Evolutionary conservation across 208 protist genomes (phyloP).

Genomic region (Strigomonas culicis): DNA sequence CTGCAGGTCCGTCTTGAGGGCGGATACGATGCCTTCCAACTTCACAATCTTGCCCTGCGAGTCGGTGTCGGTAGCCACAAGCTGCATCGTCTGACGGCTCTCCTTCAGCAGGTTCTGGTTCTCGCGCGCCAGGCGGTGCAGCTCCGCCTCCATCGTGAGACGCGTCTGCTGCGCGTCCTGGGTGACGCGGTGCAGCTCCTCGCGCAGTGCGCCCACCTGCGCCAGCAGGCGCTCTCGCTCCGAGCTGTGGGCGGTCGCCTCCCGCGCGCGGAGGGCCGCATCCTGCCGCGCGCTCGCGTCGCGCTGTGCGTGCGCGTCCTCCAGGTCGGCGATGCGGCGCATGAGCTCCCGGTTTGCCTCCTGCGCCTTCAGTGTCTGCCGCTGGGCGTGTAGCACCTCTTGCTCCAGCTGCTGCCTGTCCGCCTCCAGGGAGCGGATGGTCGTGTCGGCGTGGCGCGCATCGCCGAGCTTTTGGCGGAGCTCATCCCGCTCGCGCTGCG

Average conservation of each 20-base stretch:
- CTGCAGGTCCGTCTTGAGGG: constrained; percentile 34
- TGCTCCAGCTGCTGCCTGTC: constrained; percentile 38
- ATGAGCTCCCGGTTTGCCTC: constrained; percentile 16
- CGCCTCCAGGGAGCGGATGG: constrained; percentile 17
- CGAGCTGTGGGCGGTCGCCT: too few species aligned
- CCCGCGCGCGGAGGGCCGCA: too few species aligned
- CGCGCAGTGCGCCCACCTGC: too few species aligned
- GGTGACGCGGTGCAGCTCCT: constrained; percentile 20
- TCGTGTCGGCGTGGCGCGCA: constrained; percentile 8
- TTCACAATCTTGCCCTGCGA: constrained; percentile 24
- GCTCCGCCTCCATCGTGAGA: constrained; percentile 18
- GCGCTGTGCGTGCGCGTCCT: too few species aligned
- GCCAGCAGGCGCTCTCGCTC: too few species aligned
- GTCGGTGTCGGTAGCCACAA: not conserved
- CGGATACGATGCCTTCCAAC: constrained; percentile 32
- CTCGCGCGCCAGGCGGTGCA: constrained; percentile 19
- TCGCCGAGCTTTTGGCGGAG: constrained; percentile 23
- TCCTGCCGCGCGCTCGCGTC: too few species aligned
- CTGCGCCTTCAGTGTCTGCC: constrained; percentile 31
- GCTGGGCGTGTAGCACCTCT: constrained; percentile 34
- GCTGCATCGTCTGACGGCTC: constrained; percentile 4
- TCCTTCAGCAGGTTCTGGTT: constrained; percentile 16
- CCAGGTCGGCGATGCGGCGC: constrained; percentile 23
- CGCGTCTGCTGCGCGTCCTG: constrained; percentile 12
- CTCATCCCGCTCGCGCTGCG: constrained; percentile 37